These are phyloP conservation scores for Pisolithus microcarpus DNA, from an alignment of 768 basidiomycete species.

Conservation along the genomic window DNA sequence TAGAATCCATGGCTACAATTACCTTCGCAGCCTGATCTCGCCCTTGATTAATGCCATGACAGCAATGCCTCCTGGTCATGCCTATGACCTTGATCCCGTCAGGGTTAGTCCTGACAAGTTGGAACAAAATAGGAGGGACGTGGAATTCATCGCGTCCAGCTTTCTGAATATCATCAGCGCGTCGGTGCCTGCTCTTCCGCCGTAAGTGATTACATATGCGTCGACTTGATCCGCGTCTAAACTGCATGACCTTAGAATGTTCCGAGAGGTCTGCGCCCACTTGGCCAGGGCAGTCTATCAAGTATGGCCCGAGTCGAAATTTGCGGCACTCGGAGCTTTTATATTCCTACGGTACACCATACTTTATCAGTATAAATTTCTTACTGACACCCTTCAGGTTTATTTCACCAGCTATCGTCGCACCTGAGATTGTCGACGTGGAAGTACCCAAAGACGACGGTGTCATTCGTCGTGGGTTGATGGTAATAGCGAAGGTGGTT, in stretches of 20 bases:
- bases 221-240: neutral
- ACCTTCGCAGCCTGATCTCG: slow-evolving; percentile 71
- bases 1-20: slow-evolving; percentile 85
- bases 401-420: slow-evolving; percentile 84
- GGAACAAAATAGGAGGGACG: slow-evolving; percentile 58
- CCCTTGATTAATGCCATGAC: slow-evolving; percentile 74
- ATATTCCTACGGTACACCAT: slow-evolving; percentile 70
- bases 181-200: slow-evolving; percentile 63
- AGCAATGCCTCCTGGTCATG: slow-evolving; percentile 61
- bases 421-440: slow-evolving; percentile 80
- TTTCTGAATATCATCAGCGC: slow-evolving; percentile 71
- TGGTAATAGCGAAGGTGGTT: slow-evolving; percentile 85
- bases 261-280: slow-evolving; percentile 81
- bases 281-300: slow-evolving; percentile 72
- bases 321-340: slow-evolving; percentile 81
- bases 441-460: slow-evolving; percentile 60
- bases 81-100: slow-evolving; percentile 73
- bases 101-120: slow-evolving; percentile 53
- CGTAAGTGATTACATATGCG: slow-evolving; percentile 41
- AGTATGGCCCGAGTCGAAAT: slow-evolving; percentile 75
- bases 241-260: slow-evolving; percentile 47
- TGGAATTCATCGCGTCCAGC: slow-evolving; percentile 64
- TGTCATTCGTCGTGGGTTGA: slow-evolving; percentile 67
- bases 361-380: neutral
- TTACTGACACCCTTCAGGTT: slow-evolving; percentile 44